Conservation (phyloP, 202 grass and related monocot genomes). For the Zizania palustris region DNA sequence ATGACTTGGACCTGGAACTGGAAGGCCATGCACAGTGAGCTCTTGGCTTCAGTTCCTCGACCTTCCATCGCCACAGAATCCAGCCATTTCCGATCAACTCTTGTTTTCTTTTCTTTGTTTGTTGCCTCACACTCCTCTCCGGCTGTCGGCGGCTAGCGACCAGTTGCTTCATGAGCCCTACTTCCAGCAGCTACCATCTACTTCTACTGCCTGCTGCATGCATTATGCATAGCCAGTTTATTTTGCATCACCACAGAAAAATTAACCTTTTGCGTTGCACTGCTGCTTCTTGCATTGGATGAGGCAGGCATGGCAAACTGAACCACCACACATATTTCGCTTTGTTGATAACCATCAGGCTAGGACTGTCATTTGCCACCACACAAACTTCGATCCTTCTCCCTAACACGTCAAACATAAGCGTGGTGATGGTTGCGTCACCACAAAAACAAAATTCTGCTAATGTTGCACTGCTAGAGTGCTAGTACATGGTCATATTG, state of each 20-base stretch:
- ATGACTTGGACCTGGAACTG: constrained; percentile 25
- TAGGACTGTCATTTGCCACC: constrained; percentile 38
- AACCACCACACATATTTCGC: no score
- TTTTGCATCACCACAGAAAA: constrained; percentile 47
- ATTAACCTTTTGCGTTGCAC: constrained; percentile 13
- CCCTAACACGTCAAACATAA: not conserved
- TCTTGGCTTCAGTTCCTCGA: constrained; percentile 30
- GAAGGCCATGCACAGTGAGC: not conserved
- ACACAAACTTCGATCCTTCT: constrained; percentile 35
- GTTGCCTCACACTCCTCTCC: not conserved
- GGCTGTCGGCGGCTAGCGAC: not conserved
- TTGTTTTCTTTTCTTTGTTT: not conserved
- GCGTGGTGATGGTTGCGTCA: not conserved
- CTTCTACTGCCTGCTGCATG: no score
- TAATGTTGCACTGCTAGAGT: not conserved
- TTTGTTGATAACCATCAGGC: constrained; percentile 32
- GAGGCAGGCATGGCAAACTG: not conserved
- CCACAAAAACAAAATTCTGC: not conserved
- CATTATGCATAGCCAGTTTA: no score
- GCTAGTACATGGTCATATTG: not conserved
- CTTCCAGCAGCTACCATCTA: no score
- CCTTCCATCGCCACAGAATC: constrained; percentile 48
- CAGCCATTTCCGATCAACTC: constrained; percentile 8
- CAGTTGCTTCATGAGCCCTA: not conserved
- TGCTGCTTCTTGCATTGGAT: constrained; percentile 29